Percentiles rank a stretch among this genome's conserved stretches.
Evolutionary conservation across 495 filamentous ascomycete species (phyloP).

Genomic region (Staphylotrichum longicolle): DNA sequence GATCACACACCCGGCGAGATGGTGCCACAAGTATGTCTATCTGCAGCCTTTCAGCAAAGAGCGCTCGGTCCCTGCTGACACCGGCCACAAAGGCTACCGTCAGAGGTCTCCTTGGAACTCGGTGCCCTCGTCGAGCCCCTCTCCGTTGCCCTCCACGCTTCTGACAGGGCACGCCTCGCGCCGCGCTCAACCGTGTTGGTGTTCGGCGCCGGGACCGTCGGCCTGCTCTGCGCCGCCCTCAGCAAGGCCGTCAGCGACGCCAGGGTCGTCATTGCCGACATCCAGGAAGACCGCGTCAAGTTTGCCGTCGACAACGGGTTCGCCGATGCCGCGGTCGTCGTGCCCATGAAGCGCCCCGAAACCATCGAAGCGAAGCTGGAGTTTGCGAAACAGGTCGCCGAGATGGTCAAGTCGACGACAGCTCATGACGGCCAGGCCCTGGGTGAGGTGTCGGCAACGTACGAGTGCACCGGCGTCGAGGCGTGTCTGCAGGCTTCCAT

Average conservation of each 20-base stretch:
- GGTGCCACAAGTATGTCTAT: slow-evolving; percentile 57
- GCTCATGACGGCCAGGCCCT: slow-evolving; percentile 31
- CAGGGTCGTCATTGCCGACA: slow-evolving; percentile 71
- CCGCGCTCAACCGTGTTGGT: slow-evolving; percentile 60
- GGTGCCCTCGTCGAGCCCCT: slow-evolving; percentile 80
- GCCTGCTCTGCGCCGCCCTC: slow-evolving; percentile 69
- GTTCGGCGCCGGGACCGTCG: slow-evolving; percentile 79
- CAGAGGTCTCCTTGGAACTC: slow-evolving; percentile 58
- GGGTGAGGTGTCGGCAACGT: slow-evolving; percentile 73
- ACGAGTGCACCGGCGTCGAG: slow-evolving; percentile 91
- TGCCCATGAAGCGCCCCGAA: slow-evolving; percentile 56
- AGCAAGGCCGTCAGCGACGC: slow-evolving; percentile 44
- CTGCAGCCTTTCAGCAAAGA: too few relatives aligned
- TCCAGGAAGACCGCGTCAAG: slow-evolving; percentile 65
- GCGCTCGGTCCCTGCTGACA: not conserved
- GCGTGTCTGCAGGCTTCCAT: slow-evolving; percentile 85
- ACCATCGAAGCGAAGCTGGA: slow-evolving; percentile 57
- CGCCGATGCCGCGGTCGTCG: slow-evolving; percentile 60
- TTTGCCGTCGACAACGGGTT: slow-evolving; percentile 72
- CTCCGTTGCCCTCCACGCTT: slow-evolving; percentile 74
- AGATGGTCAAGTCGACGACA: slow-evolving; percentile 43
- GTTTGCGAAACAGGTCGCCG: slow-evolving; percentile 61
- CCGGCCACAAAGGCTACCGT: slow-evolving; percentile 52
- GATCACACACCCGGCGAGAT: slow-evolving; percentile 71
- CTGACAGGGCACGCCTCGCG: slow-evolving; percentile 57